Percentiles rank a stretch among this genome's conserved stretches.
Evolutionary conservation across 371 early-diverging fungal genomes (phyloP).

Genomic region (Mucor saturninus): DNA sequence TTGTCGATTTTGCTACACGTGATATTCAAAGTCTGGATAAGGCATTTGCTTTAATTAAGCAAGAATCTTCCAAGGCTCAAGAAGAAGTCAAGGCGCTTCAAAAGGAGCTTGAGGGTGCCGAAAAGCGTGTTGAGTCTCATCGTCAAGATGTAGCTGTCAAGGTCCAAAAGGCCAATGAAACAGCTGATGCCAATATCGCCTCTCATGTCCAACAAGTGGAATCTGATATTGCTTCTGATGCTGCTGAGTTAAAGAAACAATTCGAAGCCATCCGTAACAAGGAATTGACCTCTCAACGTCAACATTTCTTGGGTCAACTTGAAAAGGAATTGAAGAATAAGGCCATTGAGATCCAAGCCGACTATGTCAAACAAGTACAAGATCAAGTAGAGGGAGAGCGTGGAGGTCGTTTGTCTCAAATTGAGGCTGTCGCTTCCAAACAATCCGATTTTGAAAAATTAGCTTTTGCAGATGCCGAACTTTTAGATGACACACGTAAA

Average conservation of each 20-base stretch:
- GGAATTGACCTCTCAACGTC: constrained; percentile 51
- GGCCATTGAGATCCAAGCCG: constrained; percentile 58
- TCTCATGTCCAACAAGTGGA: constrained; percentile 49
- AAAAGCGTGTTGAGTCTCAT: constrained; percentile 15
- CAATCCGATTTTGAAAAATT: constrained; percentile 75
- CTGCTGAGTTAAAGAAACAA: constrained; percentile 30
- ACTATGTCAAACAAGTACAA: constrained; percentile 72
- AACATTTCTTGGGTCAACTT: constrained; percentile 40
- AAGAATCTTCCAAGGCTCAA: constrained; percentile 31
- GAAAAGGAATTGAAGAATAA: constrained; percentile 52
- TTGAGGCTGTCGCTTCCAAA: constrained; percentile 80
- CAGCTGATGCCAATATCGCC: constrained; percentile 34
- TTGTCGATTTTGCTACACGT: constrained; percentile 42
- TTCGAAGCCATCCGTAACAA: constrained; percentile 30
- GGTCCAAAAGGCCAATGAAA: constrained; percentile 23
- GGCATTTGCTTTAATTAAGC: constrained; percentile 26
- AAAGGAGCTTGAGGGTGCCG: constrained; percentile 6
- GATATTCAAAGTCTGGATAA: constrained; percentile 38
- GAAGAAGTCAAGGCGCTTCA: constrained; percentile 22
- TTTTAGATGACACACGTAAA: constrained; percentile 58
- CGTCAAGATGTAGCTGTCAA: constrained; percentile 28
- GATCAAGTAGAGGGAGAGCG: constrained; percentile 89
- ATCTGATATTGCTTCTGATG: constrained; percentile 43
- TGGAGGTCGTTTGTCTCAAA: constrained; percentile 84
- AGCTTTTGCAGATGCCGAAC: constrained; percentile 63